phyloP scores from a whole-genome alignment of 768 basidiomycete genomes.

The Pleurotus ostreatus region DNA sequence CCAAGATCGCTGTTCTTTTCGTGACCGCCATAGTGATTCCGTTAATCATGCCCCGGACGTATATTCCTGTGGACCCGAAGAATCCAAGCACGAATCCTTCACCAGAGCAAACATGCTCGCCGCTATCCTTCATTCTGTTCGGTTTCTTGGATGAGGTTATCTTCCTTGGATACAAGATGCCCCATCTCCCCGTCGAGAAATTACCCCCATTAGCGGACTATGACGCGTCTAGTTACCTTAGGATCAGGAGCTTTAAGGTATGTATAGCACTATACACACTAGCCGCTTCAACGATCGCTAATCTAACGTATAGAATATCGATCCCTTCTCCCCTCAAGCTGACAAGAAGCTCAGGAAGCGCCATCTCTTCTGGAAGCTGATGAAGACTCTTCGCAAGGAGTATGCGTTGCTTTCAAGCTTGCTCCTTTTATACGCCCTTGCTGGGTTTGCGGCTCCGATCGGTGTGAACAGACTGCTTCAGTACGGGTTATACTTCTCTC shows the following conservation, averaged over 20 bases:
- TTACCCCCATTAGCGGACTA: conserved; percentile 62
- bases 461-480: conserved; percentile 15
- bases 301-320: conserved; percentile 10
- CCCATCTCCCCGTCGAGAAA: conserved; percentile 44
- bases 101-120: conserved; percentile 48
- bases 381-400: conserved; percentile 17
- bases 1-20: conserved; percentile 41
- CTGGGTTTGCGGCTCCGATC: conserved; percentile 11
- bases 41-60: conserved; percentile 49
- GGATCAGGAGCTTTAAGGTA: conserved; percentile 13
- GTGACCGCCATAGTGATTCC: conserved; percentile 47
- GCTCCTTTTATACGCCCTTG: conserved; percentile 9
- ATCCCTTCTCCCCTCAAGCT: conserved; percentile 13
- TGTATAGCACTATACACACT: background rate
- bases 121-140: conserved; percentile 39
- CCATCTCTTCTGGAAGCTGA: conserved; percentile 30
- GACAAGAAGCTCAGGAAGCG: conserved; percentile 18
- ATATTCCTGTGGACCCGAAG: conserved; percentile 54
- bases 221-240: conserved; percentile 27
- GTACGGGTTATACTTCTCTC: background rate
- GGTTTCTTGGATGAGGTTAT: conserved; percentile 54
- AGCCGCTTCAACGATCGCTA: too few relatives aligned
- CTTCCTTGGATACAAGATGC: conserved; percentile 34
- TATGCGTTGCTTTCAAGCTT: conserved; percentile 11
- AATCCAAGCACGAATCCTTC: conserved; percentile 27